Evolutionary conservation across 2,329 filamentous ascomycete species (phyloP).

Genomic region (Sarocladium kiliense): DNA sequence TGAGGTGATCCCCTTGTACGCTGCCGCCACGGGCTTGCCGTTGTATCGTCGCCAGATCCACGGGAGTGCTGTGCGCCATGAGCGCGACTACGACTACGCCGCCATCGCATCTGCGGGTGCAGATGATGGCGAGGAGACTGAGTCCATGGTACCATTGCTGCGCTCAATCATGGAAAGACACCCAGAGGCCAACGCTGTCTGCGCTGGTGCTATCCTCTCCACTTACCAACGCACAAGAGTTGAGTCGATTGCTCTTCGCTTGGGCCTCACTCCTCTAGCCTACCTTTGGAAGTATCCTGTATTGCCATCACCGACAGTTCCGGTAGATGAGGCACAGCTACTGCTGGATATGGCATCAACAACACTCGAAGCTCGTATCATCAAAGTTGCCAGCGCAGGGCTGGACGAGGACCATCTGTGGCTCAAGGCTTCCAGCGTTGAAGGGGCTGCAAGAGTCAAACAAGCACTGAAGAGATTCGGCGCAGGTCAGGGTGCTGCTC

Average conservation of each 20-base stretch:
- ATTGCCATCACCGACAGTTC: constrained; percentile 49
- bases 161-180: constrained; percentile 59
- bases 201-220: constrained; percentile 86
- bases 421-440: constrained; percentile 64
- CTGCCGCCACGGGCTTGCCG: constrained; percentile 70
- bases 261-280: constrained; percentile 77
- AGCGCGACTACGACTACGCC: constrained; percentile 59
- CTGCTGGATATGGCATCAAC: constrained; percentile 75
- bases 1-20: constrained; percentile 78
- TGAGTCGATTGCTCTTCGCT: constrained; percentile 79
- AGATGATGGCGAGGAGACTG: constrained; percentile 69
- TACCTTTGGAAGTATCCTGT: constrained; percentile 90
- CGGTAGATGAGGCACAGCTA: constrained; percentile 48
- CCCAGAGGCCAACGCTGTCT: constrained; percentile 79
- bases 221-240: constrained; percentile 96
- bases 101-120: constrained; percentile 16
- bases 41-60: constrained; percentile 75
- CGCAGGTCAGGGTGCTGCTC: constrained; percentile 59
- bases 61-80: constrained; percentile 65
- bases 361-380: constrained; percentile 80
- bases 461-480: constrained; percentile 63
- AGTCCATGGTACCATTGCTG: constrained; percentile 78
- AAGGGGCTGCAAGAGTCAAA: constrained; percentile 41
- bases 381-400: constrained; percentile 91
- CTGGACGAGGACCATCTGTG: constrained; percentile 77